A percentile compares a stretch with the other conserved stretches of the same genome.
Evolutionary conservation across 345 rosid genomes (phyloP).

Genomic region (Chamaenerion angustifolium): DNA sequence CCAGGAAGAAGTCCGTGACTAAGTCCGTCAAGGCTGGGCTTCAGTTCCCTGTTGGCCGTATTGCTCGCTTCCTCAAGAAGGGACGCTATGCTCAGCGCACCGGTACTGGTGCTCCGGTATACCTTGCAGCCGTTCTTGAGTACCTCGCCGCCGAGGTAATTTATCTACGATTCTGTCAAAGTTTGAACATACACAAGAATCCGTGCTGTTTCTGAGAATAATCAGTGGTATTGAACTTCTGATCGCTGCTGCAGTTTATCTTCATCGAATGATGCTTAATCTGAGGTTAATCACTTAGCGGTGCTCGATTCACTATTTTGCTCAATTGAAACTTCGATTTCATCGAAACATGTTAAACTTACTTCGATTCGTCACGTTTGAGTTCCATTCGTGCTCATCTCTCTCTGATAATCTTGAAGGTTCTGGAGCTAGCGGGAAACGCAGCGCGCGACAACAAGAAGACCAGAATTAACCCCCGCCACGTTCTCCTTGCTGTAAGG

Average conservation of each 20-base stretch:
- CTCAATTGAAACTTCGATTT: no score
- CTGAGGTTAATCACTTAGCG: no score
- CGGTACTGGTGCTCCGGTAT: slow-evolving; percentile 61
- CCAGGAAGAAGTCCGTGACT: slow-evolving; percentile 41
- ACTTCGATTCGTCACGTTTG: no score
- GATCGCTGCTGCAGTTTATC: neutral
- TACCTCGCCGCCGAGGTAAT: slow-evolving; percentile 71
- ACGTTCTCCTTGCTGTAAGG: slow-evolving; percentile 37
- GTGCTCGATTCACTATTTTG: no score
- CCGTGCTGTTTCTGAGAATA: no score
- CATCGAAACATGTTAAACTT: no score
- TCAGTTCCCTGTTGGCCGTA: slow-evolving; percentile 70
- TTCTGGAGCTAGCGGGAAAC: slow-evolving; percentile 51
- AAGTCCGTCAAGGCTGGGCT: slow-evolving; percentile 60
- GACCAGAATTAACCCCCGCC: slow-evolving; percentile 52
- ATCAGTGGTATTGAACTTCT: neutral
- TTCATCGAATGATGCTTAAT: no score
- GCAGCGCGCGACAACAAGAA: slow-evolving; percentile 67
- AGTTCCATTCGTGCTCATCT: no score
- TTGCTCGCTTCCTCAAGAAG: slow-evolving; percentile 53
- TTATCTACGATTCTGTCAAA: neutral
- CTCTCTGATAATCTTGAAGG: slow-evolving; percentile 12
- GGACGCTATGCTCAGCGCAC: slow-evolving; percentile 54
- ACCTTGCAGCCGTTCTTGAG: slow-evolving; percentile 70
- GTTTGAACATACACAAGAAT: no score